These are phyloP conservation scores for Helotiales sp. DNA, from an alignment of 2,329 filamentous ascomycete species.

Conservation along the genomic window DNA sequence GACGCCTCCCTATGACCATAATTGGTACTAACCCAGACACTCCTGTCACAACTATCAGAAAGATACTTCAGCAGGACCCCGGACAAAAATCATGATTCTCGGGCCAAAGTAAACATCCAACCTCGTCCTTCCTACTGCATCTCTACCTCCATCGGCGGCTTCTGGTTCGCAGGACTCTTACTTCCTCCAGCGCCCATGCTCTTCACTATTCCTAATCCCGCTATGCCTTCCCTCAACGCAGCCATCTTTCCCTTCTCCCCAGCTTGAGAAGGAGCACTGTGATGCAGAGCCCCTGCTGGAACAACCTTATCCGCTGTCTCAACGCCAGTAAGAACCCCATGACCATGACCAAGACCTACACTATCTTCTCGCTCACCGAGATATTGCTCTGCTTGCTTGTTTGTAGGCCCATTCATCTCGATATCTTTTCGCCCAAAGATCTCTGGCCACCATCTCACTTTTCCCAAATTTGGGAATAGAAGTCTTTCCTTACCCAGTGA, in stretches of 20 bases:
- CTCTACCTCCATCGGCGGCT: constrained; percentile 46
- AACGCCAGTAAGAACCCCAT: constrained; percentile 28
- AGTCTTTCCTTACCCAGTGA: constrained; percentile 78
- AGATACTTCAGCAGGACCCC: no score
- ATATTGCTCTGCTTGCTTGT: constrained; percentile 44
- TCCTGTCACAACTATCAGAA: background rate
- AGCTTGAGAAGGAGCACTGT: constrained; percentile 31
- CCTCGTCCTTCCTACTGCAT: constrained; percentile 41
- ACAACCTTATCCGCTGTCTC: constrained; percentile 27
- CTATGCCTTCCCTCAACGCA: constrained; percentile 45
- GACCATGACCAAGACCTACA: constrained; percentile 7
- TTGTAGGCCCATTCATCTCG: constrained; percentile 82
- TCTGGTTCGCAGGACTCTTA: constrained; percentile 28
- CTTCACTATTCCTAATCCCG: constrained; percentile 42
- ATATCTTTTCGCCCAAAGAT: constrained; percentile 81
- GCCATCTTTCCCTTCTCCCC: constrained; percentile 37
- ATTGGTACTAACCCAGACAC: background rate
- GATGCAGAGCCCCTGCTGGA: constrained; percentile 24
- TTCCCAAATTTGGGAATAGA: constrained; percentile 73
- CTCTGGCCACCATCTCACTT: constrained; percentile 93
- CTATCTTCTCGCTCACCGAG: constrained; percentile 18
- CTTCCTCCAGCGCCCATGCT: constrained; percentile 31
- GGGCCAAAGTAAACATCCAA: constrained; percentile 4
- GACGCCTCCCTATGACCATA: background rate
- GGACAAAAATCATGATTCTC: no score